Conservation (phyloP, 116 monocot genomes). For the Papilionanthe hybrid region DNA sequence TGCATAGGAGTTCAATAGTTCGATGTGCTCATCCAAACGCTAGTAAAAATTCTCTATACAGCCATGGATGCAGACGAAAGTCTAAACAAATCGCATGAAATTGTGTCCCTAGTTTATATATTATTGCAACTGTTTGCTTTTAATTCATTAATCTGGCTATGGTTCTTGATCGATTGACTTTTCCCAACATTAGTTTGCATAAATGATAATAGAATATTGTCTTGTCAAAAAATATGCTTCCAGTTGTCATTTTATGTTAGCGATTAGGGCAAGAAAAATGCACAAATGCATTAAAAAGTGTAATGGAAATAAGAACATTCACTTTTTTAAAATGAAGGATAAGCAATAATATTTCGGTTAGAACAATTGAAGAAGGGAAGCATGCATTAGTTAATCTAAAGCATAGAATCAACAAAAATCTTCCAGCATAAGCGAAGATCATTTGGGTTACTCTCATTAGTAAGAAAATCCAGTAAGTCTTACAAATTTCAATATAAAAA, state of each 20-base stretch:
- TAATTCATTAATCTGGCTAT: background rate
- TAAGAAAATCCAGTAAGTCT: background rate
- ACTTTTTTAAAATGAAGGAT: background rate
- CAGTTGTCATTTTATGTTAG: background rate
- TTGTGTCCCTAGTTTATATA: background rate
- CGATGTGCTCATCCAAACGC: background rate
- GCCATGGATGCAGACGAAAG: background rate
- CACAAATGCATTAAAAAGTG: slow-evolving; percentile 1
- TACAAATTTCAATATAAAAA: slow-evolving; percentile 6
- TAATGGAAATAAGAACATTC: background rate
- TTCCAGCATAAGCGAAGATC: background rate
- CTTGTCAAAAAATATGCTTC: background rate
- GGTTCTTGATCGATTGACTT: background rate
- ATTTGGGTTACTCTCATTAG: background rate
- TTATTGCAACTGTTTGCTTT: background rate
- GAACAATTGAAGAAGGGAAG: background rate
- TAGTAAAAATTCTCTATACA: background rate
- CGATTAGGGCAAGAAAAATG: background rate
- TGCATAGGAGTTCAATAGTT: background rate
- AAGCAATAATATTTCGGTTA: background rate
- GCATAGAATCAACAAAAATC: background rate
- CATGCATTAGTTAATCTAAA: background rate
- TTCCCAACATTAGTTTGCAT: background rate
- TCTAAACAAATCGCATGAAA: background rate
- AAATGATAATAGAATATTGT: background rate